These are phyloP conservation scores for Reticulascus tulasneorum DNA, from an alignment of 2,329 filamentous ascomycete species.

Conservation along the genomic window DNA sequence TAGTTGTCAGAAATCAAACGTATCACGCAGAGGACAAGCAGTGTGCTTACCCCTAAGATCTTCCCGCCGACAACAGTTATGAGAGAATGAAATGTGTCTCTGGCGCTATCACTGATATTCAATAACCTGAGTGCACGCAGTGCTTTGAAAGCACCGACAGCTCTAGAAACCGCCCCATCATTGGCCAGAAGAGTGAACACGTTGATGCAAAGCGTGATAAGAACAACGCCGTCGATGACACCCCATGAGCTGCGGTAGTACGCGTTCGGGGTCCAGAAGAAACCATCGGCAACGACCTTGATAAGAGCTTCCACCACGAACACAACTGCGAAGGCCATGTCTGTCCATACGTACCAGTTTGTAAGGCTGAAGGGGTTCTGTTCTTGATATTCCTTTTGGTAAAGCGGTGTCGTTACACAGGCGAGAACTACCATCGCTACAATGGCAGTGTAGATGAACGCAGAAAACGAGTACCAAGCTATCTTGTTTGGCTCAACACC, in stretches of 20 bases:
- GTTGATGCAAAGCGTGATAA: slow-evolving; percentile 94
- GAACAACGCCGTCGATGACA: slow-evolving; percentile 86
- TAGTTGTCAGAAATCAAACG: background rate
- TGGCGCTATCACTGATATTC: slow-evolving; percentile 92
- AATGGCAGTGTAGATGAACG: slow-evolving; percentile 89
- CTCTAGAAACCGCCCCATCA: slow-evolving; percentile 80
- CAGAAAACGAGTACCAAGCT: slow-evolving; percentile 90
- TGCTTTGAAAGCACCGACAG: slow-evolving; percentile 95
- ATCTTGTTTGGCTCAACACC: slow-evolving; percentile 85
- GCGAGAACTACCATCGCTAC: slow-evolving; percentile 97
- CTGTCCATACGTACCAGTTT: slow-evolving; percentile 95
- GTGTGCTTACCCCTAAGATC: slow-evolving; percentile 63
- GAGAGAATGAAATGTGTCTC: slow-evolving; percentile 94
- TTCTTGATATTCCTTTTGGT: slow-evolving; percentile 82
- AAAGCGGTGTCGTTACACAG: slow-evolving; percentile 90
- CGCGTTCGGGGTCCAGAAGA: slow-evolving; percentile 95
- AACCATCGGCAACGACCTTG: slow-evolving; percentile 91
- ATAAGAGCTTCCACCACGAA: slow-evolving; percentile 85
- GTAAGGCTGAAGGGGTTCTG: slow-evolving; percentile 54
- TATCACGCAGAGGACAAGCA: slow-evolving; percentile 9
- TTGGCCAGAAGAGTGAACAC: slow-evolving; percentile 78
- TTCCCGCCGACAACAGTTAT: slow-evolving; percentile 95
- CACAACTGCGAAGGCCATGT: slow-evolving; percentile 81
- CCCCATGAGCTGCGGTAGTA: slow-evolving; percentile 97
- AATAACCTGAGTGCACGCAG: slow-evolving; percentile 84